phyloP scores from a whole-genome alignment of 2,329 filamentous ascomycete genomes.

The Pyrenochaeta sp. region DNA sequence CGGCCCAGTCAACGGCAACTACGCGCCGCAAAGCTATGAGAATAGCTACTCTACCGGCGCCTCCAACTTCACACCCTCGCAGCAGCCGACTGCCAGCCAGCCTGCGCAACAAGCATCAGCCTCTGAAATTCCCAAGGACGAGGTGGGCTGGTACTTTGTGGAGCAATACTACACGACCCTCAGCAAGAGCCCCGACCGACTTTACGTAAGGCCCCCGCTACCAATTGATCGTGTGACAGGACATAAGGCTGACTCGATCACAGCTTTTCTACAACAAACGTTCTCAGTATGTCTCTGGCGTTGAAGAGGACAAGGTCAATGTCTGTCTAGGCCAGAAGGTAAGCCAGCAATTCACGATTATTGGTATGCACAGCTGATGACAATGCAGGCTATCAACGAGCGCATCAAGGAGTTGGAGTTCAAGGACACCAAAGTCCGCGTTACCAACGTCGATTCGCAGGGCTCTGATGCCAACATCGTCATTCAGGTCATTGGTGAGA shows the following conservation, averaged over 20 bases:
- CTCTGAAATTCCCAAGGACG: conserved; percentile 75
- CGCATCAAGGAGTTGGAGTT: conserved; percentile 93
- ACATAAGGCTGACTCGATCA: conserved; percentile 27
- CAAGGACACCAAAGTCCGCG: conserved; percentile 97
- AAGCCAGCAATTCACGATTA: conserved; percentile 48
- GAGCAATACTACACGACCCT: conserved; percentile 99
- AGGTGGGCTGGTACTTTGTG: conserved; percentile 99
- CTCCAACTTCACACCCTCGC: conserved; percentile 36
- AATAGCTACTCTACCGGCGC: conserved; percentile 46
- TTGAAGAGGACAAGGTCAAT: conserved; percentile 86
- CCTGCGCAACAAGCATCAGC: conserved; percentile 37
- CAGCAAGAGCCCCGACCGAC: conserved; percentile 91
- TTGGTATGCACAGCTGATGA: conserved; percentile 5
- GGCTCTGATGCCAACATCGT: conserved; percentile 92
- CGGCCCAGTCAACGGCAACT: conserved; percentile 59
- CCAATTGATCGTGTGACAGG: not conserved
- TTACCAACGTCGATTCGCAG: conserved; percentile 97
- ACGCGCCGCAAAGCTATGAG: conserved; percentile 55
- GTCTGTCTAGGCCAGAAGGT: conserved; percentile 90
- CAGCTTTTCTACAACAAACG: conserved; percentile 94
- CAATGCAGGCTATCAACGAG: conserved; percentile 81
- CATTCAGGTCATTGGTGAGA: conserved; percentile 97
- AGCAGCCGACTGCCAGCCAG: conserved; percentile 39
- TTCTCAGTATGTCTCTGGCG: conserved; percentile 92
- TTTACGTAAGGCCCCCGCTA: conserved; percentile 65